These are phyloP conservation scores for Cylindricascospora bacillispora DNA, from an alignment of 1,139 yeast genomes.

Conservation along the genomic window DNA sequence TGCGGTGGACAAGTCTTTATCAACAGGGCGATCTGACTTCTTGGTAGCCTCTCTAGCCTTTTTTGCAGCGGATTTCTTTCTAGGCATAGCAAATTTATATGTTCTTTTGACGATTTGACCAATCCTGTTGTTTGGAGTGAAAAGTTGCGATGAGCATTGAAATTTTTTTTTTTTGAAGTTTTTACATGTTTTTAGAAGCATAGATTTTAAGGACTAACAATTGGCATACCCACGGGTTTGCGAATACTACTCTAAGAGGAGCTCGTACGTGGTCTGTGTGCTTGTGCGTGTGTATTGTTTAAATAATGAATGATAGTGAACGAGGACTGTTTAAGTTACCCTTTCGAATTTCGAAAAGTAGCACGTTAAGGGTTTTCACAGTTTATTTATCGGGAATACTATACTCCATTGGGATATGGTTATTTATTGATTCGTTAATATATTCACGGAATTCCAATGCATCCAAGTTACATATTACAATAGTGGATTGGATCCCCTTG, in stretches of 20 bases:
- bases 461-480: constrained; percentile 72
- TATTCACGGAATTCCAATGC: constrained; percentile 80
- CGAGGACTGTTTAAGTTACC: constrained; percentile 39
- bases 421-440: constrained; percentile 76
- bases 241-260: no score
- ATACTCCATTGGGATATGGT: constrained; percentile 84
- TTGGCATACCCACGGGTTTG: no score
- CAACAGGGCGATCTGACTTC: constrained; percentile 12
- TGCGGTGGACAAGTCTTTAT: constrained; percentile 12
- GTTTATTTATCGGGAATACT: constrained; percentile 27
- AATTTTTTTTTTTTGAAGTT: no score
- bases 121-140: no score
- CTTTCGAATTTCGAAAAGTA: constrained; percentile 52
- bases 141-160: no score
- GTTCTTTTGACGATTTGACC: no score
- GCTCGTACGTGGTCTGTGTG: no score
- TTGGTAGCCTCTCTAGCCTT: constrained; percentile 46
- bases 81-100: constrained; percentile 41
- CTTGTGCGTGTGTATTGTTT: background rate
- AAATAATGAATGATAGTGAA: no score
- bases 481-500: constrained; percentile 92
- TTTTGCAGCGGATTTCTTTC: constrained; percentile 83
- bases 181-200: no score
- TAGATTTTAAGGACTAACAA: no score
- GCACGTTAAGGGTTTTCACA: constrained; percentile 59